These are phyloP conservation scores for Venturia oleaginea DNA, from an alignment of 2,329 filamentous ascomycete genomes.

Conservation along the genomic window DNA sequence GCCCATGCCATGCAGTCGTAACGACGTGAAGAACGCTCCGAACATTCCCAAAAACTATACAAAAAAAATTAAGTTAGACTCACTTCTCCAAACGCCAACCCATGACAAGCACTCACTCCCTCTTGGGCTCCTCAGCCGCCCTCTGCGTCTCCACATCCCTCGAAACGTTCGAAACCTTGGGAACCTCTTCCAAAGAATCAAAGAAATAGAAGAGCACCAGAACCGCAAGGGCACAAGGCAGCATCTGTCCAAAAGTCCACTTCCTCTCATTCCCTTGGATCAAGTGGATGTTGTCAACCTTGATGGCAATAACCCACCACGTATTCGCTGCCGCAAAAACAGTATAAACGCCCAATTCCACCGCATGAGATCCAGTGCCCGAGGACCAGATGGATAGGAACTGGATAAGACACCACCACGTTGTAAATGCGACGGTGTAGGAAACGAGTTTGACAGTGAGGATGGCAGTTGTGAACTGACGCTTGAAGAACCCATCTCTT, in stretches of 20 bases:
- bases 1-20: background rate
- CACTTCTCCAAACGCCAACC: too few relatives aligned
- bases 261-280: constrained; percentile 1
- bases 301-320: constrained; percentile 9
- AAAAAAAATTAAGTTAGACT: background rate
- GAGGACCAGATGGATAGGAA: constrained; percentile 11
- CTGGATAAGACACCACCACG: constrained; percentile 7
- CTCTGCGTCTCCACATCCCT: background rate
- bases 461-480: background rate
- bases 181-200: background rate
- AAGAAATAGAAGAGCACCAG: constrained; percentile 11
- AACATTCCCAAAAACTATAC: background rate
- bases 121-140: background rate
- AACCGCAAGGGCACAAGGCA: background rate
- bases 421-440: background rate
- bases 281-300: constrained; percentile 3
- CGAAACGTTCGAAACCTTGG: background rate
- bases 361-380: background rate
- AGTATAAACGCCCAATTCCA: constrained; percentile 7
- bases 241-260: constrained; percentile 11
- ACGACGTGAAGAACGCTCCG: background rate
- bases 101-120: background rate
- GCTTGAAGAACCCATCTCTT: background rate
- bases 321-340: constrained; percentile 6
- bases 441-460: background rate